phyloP scores from a whole-genome alignment of 164 flowering plant genomes.

The Tetrastigma voinierianum region DNA sequence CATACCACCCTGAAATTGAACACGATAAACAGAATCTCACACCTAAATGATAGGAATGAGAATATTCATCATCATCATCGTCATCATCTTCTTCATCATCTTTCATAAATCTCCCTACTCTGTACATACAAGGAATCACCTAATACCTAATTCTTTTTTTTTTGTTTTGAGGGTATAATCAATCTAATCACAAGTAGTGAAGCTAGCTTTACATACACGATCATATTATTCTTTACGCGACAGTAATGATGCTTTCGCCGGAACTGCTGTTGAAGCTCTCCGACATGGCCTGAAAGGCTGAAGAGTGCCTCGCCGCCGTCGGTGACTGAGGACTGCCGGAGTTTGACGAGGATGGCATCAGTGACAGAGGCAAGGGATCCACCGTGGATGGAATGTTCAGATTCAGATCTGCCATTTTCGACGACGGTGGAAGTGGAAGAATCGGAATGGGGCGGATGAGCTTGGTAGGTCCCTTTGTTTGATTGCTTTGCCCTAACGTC shows the following conservation, averaged over 20 bases:
- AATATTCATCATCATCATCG: no score
- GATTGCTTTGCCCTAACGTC: constrained; percentile 20
- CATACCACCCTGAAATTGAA: constrained; percentile 3
- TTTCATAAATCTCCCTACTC: constrained; percentile 2
- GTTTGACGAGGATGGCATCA: constrained; percentile 37
- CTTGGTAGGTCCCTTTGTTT: constrained; percentile 15
- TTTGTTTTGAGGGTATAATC: no score
- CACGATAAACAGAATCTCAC: constrained; percentile 16
- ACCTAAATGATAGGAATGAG: constrained; percentile 22
- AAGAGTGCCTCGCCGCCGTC: constrained; percentile 25
- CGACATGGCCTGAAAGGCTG: constrained; percentile 45
- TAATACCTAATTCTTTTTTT: background rate
- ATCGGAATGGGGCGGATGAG: constrained; percentile 43
- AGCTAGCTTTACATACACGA: background rate
- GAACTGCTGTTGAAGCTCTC: constrained; percentile 29
- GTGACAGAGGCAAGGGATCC: constrained; percentile 36
- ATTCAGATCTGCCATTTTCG: constrained; percentile 52
- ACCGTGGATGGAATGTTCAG: constrained; percentile 28
- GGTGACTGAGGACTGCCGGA: constrained; percentile 26
- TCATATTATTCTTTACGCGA: constrained; percentile 39
- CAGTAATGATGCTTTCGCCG: constrained; percentile 62
- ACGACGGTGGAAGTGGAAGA: constrained; percentile 48
- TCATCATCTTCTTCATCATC: no score
- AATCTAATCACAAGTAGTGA: no score
- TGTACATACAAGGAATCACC: constrained; percentile 33